A percentile compares a stretch with the other conserved stretches of the same genome.
These are phyloP conservation scores for Ampelomyces quisqualis DNA, from an alignment of 2,329 filamentous ascomycete species.

Conservation along the genomic window DNA sequence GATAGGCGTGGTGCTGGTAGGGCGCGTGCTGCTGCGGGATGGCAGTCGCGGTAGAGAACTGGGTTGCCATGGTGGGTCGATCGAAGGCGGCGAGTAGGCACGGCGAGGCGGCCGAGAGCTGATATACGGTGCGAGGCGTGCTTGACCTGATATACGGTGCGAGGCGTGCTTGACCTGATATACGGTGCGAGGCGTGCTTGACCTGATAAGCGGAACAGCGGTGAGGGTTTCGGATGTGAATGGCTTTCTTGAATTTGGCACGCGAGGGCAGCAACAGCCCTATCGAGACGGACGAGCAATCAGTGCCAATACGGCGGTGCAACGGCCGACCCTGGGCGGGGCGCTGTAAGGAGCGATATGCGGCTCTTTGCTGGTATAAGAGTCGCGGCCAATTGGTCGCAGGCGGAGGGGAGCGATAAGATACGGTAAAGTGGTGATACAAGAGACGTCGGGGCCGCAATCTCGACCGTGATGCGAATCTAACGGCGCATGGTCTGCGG, in stretches of 20 bases:
- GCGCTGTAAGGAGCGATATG: conserved; percentile 19
- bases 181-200: conserved; percentile 14
- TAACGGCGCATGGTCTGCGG: conserved; percentile 23
- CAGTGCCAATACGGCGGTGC: conserved; percentile 20
- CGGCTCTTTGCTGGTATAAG: conserved; percentile 27
- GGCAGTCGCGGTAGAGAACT: conserved; percentile 35
- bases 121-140: conserved; percentile 14
- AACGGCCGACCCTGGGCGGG: conserved; percentile 20
- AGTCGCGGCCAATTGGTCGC: conserved; percentile 35
- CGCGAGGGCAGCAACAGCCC: conserved; percentile 10
- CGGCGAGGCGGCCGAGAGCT: conserved; percentile 2
- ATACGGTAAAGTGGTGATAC: conserved; percentile 32
- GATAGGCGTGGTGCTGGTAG: conserved; percentile 41
- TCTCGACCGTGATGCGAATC: conserved; percentile 3
- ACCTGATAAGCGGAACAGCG: conserved; percentile 19
- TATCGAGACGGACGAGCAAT: conserved; percentile 14
- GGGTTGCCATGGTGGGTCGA: conserved; percentile 36
- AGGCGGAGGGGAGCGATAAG: conserved; percentile 39
- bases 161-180: conserved; percentile 20
- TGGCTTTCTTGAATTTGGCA: conserved; percentile 7
- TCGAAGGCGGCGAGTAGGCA: not conserved
- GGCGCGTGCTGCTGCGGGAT: conserved; percentile 29
- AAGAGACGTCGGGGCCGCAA: conserved; percentile 32
- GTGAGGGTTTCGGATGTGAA: conserved; percentile 16
- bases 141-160: conserved; percentile 17